These are phyloP conservation scores for Quercus engelmannii DNA, from an alignment of 306 rosid species.

Conservation along the genomic window DNA sequence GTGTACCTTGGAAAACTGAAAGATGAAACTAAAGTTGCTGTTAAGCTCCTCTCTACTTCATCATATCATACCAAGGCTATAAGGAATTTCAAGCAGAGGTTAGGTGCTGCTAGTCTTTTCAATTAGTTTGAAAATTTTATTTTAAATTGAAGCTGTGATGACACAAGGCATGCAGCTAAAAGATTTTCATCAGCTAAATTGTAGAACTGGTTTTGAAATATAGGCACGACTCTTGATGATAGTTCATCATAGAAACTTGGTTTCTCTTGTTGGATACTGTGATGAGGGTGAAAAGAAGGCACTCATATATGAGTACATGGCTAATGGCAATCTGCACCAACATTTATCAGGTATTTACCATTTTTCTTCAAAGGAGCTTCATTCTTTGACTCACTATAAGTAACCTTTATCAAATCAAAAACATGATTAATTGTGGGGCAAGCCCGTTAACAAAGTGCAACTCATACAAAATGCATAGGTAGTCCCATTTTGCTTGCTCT, in stretches of 20 bases:
- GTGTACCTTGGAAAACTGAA: constrained; percentile 7
- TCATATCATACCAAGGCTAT: too few species aligned
- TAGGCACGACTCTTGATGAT: constrained; percentile 23
- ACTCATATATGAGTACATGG: constrained; percentile 1
- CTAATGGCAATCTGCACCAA: constrained; percentile 10
- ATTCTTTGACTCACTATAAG: background rate
- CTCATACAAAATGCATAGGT: too few species aligned
- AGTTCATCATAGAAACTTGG: constrained; percentile 27
- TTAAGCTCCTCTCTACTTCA: constrained; percentile 14
- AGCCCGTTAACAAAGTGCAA: background rate
- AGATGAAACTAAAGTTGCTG: constrained; percentile 20
- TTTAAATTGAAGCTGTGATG: too few species aligned
- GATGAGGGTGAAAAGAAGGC: too few species aligned
- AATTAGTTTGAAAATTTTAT: too few species aligned
- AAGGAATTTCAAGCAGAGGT: too few species aligned
- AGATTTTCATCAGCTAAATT: too few species aligned
- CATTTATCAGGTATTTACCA: background rate
- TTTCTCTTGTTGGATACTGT: constrained; percentile 28
- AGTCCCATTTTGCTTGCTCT: too few species aligned
- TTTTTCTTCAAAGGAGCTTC: background rate
- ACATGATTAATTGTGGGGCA: background rate
- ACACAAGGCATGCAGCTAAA: too few species aligned
- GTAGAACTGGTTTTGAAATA: background rate
- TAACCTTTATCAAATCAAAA: background rate
- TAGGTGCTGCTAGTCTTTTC: too few species aligned